Base-by-base conservation (phyloP, 495 filamentous ascomycete species). In the Xylona heveae region DNA sequence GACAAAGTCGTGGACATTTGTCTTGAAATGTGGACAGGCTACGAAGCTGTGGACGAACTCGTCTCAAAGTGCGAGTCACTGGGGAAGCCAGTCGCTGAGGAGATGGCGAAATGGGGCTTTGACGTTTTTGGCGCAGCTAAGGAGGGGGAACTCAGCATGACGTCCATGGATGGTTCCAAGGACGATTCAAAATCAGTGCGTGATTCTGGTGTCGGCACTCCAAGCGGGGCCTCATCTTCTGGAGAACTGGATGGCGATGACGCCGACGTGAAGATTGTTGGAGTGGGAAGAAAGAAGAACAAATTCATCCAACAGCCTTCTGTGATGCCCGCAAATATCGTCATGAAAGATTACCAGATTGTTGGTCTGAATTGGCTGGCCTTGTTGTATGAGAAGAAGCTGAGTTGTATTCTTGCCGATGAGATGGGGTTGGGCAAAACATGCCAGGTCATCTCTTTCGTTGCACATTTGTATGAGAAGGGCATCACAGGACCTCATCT, bases 391-490 rank as follows among this genome's bases (percentile, higher is more conserved):
- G 53, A 74, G 28, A 71, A 78, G 24, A 60, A 71, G 15, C 55
- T 85, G 34, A 81, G 77, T 35, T 77, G 83, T 28, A 95, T 97
- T 38, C 58, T 97, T 10, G 90, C 88, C 0, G 88, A 97, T 47
- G 88, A 97, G 41, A 97, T 97, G 88, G 88, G 88, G 26, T 62
- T 95, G 6, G 88, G 88, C 7, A 97, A 97, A 58, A 97, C 88
- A 0, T 92, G 82, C 42, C 84, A 95, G 44, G 82, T 97, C 33
- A 92, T 97, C 40, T 68, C 82, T 0, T 84, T 95, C 47, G 62
- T 97, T 15, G 72, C 83, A 3, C 75, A 92, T 40, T 57, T 97
- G 5, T 66, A 71, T 7, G 68, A 81, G 40, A 67, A 56, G 16
- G 62, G 60, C 1, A 53, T 70, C 9, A 64, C 62, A 29, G 82